Base-by-base conservation (phyloP, 495 filamentous ascomycete species). In the Neohortaea acidophila region DNA sequence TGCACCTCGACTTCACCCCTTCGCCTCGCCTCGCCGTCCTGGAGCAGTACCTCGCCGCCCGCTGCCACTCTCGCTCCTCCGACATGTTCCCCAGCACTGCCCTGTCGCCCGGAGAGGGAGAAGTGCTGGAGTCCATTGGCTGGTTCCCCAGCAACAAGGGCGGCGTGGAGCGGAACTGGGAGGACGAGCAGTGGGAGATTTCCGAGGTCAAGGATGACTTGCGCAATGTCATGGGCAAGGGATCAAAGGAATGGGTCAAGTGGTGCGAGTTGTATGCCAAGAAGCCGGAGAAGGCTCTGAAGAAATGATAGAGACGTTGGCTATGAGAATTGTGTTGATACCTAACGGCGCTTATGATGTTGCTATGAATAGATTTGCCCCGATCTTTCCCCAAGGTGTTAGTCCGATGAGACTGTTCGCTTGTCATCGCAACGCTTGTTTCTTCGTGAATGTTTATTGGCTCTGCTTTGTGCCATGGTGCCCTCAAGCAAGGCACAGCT, bases 191-290 rank as follows among this genome's bases (percentile, higher is more conserved):
- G 41, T 41, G 38, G 38, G 59, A 63, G 44, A 43, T 47, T 21
- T 39, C 35, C 15, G 59, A 60, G 45, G 59, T 56, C 12, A 55
- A 53, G 46, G 55, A 57, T 9, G 59, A 62, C 45, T 31, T 62
- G 30, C 54, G 32, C 34, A 43, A 38, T 15, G 35, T 52, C 5
- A 44, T 62, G 53, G 36, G 44, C 12, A 63, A 63, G 48, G 59
- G 48, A 7, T 51, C 59, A 2, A 47, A 32, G 23, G 59, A 62
- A 29, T 63, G 59, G 57, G 47, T 48, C 15, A 45, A 45, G 13
- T 63, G 59, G 57, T 55, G 51, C 35, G 55, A 52, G 33, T 45
- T 39, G 36, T 61, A 54, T 45, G 50, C 48, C 22, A 59, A 61
- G 45, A 44, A 59, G 44, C 58, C 58, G 19, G 47, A 54, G 36